Conservation (phyloP, 257 asterid species). For the Jaltomata sinuosa region DNA sequence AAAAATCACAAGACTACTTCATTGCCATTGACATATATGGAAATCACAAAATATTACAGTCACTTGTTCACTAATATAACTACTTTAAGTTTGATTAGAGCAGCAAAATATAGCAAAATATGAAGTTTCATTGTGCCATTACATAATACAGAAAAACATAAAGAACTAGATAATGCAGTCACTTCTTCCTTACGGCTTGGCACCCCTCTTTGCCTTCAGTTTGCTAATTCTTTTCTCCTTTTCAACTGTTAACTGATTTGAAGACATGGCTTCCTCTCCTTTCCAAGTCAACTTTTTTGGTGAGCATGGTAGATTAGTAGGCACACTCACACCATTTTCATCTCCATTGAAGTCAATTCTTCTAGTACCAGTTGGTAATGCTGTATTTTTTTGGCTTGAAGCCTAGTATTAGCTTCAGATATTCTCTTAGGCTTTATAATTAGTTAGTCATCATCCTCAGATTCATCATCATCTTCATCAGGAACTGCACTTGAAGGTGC, state of each 20-base stretch:
- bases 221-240: not conserved
- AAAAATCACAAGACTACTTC: too few species aligned
- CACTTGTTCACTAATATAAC: too few species aligned
- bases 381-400: too few species aligned
- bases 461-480: not conserved
- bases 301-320: not conserved
- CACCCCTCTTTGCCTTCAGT: not conserved
- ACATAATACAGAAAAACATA: too few species aligned
- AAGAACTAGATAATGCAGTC: too few species aligned
- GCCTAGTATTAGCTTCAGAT: not conserved
- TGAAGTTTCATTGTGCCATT: too few species aligned
- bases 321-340: not conserved
- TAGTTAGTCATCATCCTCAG: not conserved
- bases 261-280: not conserved
- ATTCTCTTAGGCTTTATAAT: too few species aligned
- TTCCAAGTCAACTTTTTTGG: not conserved
- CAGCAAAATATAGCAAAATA: too few species aligned
- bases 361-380: not conserved
- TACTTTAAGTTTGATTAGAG: too few species aligned
- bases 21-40: too few species aligned
- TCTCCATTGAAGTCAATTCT: not conserved
- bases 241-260: not conserved
- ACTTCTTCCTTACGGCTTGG: not conserved
- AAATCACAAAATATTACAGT: too few species aligned
- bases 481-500: not conserved